Percentiles rank a stretch among this genome's conserved stretches.
phyloP scores from a whole-genome alignment of 306 rosid species.

The Neltuma alba region DNA sequence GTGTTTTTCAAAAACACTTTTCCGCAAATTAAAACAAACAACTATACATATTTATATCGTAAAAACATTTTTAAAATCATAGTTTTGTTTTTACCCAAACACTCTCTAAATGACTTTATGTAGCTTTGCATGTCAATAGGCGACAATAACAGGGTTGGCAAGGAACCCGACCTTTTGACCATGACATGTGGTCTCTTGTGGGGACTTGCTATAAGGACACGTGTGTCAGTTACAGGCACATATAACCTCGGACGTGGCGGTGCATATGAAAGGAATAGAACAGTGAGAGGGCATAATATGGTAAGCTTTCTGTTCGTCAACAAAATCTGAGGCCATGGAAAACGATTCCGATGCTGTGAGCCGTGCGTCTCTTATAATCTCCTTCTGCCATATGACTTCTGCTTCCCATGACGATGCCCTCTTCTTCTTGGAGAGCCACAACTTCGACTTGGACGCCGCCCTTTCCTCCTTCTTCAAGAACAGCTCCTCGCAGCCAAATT shows the following conservation, averaged over 20 bases:
- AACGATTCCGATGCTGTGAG: slow-evolving; percentile 39
- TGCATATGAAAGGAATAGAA: too few relatives aligned
- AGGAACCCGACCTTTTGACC: too few relatives aligned
- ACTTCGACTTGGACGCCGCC: slow-evolving; percentile 92
- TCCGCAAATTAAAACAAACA: too few relatives aligned
- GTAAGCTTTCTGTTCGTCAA: neutral
- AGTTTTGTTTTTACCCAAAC: too few relatives aligned
- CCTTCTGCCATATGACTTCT: slow-evolving; percentile 88
- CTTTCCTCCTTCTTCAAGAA: slow-evolving; percentile 76
- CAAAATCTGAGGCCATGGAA: slow-evolving; percentile 33
- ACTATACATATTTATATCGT: too few relatives aligned
- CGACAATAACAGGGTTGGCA: too few relatives aligned
- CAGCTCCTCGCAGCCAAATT: slow-evolving; percentile 11
- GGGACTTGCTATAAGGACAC: neutral
- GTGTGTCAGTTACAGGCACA: neutral
- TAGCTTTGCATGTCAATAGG: too few relatives aligned
- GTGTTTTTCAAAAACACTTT: too few relatives aligned
- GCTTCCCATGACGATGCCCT: slow-evolving; percentile 73
- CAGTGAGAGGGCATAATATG: too few relatives aligned
- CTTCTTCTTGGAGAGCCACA: slow-evolving; percentile 84
- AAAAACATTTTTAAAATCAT: too few relatives aligned
- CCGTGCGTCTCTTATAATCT: slow-evolving; percentile 40
- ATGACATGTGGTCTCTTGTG: neutral
- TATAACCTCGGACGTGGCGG: neutral
- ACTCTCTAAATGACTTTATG: too few relatives aligned